Evolutionary conservation across 352 stramenopile genomes (phyloP).

Genomic region (Phytophthora melonis): DNA sequence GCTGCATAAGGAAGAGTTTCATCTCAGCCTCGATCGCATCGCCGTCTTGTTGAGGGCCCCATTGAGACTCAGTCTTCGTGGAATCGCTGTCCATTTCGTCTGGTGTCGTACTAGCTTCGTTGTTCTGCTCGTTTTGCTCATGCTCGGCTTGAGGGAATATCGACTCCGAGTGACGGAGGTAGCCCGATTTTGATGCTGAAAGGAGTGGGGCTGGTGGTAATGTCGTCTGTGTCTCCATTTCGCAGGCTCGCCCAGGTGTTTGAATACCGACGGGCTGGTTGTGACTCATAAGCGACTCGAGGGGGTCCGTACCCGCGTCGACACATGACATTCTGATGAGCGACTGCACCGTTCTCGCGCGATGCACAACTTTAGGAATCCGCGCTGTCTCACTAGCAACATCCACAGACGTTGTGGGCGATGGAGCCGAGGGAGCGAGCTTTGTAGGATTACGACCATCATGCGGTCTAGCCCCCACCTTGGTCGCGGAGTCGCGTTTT

Average conservation of each 20-base stretch:
- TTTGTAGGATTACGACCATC: constrained; percentile 6
- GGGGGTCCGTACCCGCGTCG: constrained; percentile 61
- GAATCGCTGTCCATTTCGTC: constrained; percentile 8
- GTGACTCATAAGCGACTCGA: constrained; percentile 58
- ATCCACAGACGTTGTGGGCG: constrained; percentile 8
- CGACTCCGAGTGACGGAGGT: constrained; percentile 4
- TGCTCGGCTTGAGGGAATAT: neutral
- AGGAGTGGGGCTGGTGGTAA: constrained; percentile 48
- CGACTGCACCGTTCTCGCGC: constrained; percentile 35
- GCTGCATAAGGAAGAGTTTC: constrained; percentile 58
- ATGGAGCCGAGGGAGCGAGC: neutral
- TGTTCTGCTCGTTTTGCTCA: constrained; percentile 13
- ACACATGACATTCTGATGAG: constrained; percentile 45
- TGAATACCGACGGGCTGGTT: constrained; percentile 7
- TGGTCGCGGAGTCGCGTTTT: constrained; percentile 7
- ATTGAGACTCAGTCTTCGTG: neutral
- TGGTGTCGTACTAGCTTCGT: constrained; percentile 2
- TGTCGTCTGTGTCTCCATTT: constrained; percentile 64
- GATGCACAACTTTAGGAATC: constrained; percentile 30
- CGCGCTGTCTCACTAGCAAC: constrained; percentile 9
- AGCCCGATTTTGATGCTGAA: constrained; percentile 29
- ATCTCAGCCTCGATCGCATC: constrained; percentile 62
- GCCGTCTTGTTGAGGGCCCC: constrained; percentile 36
- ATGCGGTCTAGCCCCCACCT: constrained; percentile 5
- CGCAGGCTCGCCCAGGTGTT: constrained; percentile 18